These are phyloP conservation scores for Agastache rugosa DNA, from an alignment of 257 asterid genomes.

Conservation along the genomic window DNA sequence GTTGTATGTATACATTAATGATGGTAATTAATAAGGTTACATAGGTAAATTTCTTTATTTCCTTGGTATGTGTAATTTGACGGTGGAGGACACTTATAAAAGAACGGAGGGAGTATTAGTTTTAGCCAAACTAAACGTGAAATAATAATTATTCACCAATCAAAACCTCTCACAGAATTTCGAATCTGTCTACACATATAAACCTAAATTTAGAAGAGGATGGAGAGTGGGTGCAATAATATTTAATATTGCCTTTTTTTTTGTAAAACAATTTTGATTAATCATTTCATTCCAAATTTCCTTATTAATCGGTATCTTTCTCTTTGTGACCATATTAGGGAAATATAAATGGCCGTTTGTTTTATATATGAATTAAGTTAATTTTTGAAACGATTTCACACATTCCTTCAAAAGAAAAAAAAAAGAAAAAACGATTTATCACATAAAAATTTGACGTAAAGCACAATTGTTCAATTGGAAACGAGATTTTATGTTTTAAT, in stretches of 20 bases:
- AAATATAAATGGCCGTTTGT: not conserved
- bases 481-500: not conserved
- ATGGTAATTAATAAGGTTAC: no score
- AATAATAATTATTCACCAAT: constrained; percentile 18
- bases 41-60: no score
- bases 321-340: not conserved
- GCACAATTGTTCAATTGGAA: not conserved
- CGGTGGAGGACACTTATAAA: no score
- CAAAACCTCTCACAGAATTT: constrained; percentile 22
- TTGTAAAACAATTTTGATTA: not conserved
- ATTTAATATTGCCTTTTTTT: not conserved
- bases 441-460: not conserved
- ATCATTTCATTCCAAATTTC: not conserved
- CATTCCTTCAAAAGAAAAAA: no score
- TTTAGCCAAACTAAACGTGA: constrained; percentile 1
- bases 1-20: no score
- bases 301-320: not conserved
- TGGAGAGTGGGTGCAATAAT: not conserved
- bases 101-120: no score
- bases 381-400: not conserved
- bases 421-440: no score
- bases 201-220: not conserved
- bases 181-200: not conserved
- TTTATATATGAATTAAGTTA: not conserved
- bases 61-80: no score